These are phyloP conservation scores for Wallacemonas sp. DNA, from an alignment of 208 protist species.

Conservation along the genomic window DNA sequence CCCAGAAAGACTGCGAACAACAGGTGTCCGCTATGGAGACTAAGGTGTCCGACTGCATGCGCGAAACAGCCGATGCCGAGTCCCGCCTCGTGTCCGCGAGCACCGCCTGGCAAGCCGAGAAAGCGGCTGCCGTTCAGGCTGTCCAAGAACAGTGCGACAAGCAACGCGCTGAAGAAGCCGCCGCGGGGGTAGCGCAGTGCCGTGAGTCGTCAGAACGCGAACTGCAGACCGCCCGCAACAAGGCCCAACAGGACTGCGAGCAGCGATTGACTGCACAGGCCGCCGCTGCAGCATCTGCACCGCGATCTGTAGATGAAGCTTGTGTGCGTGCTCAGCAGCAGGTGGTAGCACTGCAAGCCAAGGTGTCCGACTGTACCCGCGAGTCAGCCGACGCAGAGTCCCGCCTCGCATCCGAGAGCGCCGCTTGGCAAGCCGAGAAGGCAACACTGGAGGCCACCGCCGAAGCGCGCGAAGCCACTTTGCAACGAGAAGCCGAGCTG, in stretches of 20 bases:
- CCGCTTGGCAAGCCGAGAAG: background rate
- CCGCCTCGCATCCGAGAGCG: background rate
- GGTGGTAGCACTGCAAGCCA: background rate
- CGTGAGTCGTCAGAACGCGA: background rate
- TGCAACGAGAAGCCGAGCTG: no score
- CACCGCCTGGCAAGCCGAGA: background rate
- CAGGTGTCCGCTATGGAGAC: conserved; percentile 1
- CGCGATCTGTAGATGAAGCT: background rate
- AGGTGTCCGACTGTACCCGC: background rate
- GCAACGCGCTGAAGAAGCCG: background rate
- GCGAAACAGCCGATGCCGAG: background rate
- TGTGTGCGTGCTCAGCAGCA: background rate
- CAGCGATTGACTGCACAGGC: background rate
- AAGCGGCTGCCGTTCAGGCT: conserved; percentile 9
- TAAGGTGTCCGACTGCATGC: conserved; percentile 4
- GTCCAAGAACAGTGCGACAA: background rate
- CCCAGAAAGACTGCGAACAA: background rate
- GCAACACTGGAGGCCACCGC: no score
- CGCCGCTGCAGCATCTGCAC: background rate
- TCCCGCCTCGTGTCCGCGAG: background rate
- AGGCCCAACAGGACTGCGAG: background rate
- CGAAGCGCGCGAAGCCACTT: no score
- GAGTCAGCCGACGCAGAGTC: background rate
- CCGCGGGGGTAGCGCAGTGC: background rate
- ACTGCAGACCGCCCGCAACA: background rate